A percentile compares a stretch with the other conserved stretches of the same genome.
Evolutionary conservation across 768 basidiomycete species (phyloP).

Genomic region (Coprinopsis strossmayeri): DNA sequence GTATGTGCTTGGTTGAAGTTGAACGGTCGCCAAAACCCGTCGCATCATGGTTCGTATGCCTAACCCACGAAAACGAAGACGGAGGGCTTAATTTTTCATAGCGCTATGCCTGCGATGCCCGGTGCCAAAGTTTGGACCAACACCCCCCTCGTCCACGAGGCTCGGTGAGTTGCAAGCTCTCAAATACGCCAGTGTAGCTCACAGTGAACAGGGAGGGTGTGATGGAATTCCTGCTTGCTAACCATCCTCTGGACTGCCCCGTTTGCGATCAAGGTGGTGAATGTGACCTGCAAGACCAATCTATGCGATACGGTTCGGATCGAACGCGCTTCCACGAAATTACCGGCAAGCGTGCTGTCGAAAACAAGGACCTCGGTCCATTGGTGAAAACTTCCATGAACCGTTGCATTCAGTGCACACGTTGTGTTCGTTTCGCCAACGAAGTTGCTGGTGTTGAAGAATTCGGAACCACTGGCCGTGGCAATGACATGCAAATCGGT

Average conservation of each 20-base stretch:
- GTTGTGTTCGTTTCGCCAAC: slow-evolving; percentile 98
- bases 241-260: slow-evolving; percentile 98
- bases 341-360: slow-evolving; percentile 94
- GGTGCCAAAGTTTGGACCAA: slow-evolving; percentile 91
- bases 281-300: slow-evolving; percentile 98
- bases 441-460: slow-evolving; percentile 99
- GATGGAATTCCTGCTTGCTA: slow-evolving; percentile 97
- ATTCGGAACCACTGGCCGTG: slow-evolving; percentile 92
- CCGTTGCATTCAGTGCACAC: slow-evolving; percentile 98
- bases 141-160: slow-evolving; percentile 85
- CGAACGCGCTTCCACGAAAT: slow-evolving; percentile 98
- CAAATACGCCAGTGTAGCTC: slow-evolving; percentile 4
- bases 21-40: slow-evolving; percentile 93
- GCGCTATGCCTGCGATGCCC: slow-evolving; percentile 97
- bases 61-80: neutral
- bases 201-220: slow-evolving; percentile 73
- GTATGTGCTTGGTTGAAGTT: slow-evolving; percentile 99
- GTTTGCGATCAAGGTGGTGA: slow-evolving; percentile 99
- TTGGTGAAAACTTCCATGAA: slow-evolving; percentile 99
- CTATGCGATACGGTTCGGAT: slow-evolving; percentile 98
- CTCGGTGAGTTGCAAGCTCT: slow-evolving; percentile 40
- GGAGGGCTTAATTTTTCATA: slow-evolving; percentile 21
- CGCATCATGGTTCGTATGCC: slow-evolving; percentile 67
- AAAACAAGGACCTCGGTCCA: slow-evolving; percentile 97
- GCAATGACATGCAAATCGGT: slow-evolving; percentile 97